These are phyloP conservation scores for Cerioporus squamosus DNA, from an alignment of 1,284 basidiomycete genomes.

Conservation along the genomic window DNA sequence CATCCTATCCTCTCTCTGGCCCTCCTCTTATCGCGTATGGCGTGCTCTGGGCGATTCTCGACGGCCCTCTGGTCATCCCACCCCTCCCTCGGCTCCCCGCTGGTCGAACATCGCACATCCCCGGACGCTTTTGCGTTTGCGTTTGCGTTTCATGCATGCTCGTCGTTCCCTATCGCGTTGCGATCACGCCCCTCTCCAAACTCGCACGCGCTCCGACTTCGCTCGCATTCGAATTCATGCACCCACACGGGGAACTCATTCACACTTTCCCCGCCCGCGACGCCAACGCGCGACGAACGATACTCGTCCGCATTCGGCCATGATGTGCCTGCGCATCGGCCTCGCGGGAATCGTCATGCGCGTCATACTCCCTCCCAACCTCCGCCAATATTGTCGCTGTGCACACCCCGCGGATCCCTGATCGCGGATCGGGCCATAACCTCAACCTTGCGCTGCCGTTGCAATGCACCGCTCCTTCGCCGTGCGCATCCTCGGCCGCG, in stretches of 20 bases:
- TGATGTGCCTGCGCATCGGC: constrained; percentile 1
- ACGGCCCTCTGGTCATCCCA: constrained; percentile 14
- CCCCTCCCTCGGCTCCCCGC: constrained; percentile 11
- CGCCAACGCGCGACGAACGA: too few species aligned
- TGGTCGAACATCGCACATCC: constrained; percentile 10
- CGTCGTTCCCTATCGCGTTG: constrained; percentile 27
- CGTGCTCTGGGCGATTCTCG: constrained; percentile 19
- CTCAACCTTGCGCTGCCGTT: too few species aligned
- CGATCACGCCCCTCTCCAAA: constrained; percentile 9
- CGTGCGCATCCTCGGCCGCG: constrained; percentile 11
- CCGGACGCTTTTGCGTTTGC: constrained; percentile 13
- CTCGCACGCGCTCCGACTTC: constrained; percentile 2
- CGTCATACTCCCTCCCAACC: constrained; percentile 4
- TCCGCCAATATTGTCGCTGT: background rate
- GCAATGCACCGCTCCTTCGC: too few species aligned
- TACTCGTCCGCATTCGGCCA: background rate
- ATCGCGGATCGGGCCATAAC: constrained; percentile 18
- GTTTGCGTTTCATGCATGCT: constrained; percentile 12
- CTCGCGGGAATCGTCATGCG: constrained; percentile 15
- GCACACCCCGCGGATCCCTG: constrained; percentile 20
- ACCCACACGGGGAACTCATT: too few species aligned
- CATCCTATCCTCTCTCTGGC: constrained; percentile 3
- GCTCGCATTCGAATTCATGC: background rate
- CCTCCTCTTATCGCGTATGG: constrained; percentile 21
- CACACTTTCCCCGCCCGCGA: constrained; percentile 12